These are phyloP conservation scores for Xylaria sp. DNA, from an alignment of 2,329 filamentous ascomycete species.

Conservation along the genomic window DNA sequence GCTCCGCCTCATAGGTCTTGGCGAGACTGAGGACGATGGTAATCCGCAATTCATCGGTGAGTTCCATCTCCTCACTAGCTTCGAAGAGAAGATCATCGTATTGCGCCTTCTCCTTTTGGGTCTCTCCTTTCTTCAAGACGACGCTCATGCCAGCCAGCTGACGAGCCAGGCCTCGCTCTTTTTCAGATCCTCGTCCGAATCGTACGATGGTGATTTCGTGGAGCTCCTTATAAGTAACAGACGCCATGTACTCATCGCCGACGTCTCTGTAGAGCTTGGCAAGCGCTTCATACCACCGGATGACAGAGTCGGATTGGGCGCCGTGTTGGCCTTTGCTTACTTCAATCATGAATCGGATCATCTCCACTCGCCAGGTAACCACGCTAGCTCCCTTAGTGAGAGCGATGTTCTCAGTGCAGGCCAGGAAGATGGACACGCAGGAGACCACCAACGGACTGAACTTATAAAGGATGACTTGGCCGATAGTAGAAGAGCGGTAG, in stretches of 20 bases:
- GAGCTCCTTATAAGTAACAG: constrained; percentile 39
- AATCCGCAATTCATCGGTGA: constrained; percentile 38
- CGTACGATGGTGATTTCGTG: constrained; percentile 38
- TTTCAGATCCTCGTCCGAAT: constrained; percentile 38
- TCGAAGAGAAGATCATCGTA: constrained; percentile 41
- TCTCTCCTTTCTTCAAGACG: constrained; percentile 34
- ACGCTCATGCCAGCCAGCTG: constrained; percentile 41
- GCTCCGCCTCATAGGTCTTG: constrained; percentile 37
- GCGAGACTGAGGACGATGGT: constrained; percentile 41
- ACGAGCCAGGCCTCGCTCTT: constrained; percentile 35
- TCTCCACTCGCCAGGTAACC: constrained; percentile 41
- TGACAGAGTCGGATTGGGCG: constrained; percentile 39
- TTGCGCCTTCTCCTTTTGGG: constrained; percentile 33
- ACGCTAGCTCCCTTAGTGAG: constrained; percentile 42
- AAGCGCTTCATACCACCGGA: constrained; percentile 41
- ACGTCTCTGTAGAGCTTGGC: constrained; percentile 42
- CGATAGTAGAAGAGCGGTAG: constrained; percentile 40
- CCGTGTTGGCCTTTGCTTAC: constrained; percentile 42
- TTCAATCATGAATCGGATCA: constrained; percentile 43
- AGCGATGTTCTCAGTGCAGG: constrained; percentile 39
- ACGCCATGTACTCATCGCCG: constrained; percentile 39
- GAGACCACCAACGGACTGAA: constrained; percentile 38
- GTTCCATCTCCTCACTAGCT: constrained; percentile 39
- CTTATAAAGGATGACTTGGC: constrained; percentile 37
- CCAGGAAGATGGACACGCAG: constrained; percentile 42